Evolutionary conservation across 805 yeast genomes (phyloP).

Genomic region (Maudiozyma turicensis): DNA sequence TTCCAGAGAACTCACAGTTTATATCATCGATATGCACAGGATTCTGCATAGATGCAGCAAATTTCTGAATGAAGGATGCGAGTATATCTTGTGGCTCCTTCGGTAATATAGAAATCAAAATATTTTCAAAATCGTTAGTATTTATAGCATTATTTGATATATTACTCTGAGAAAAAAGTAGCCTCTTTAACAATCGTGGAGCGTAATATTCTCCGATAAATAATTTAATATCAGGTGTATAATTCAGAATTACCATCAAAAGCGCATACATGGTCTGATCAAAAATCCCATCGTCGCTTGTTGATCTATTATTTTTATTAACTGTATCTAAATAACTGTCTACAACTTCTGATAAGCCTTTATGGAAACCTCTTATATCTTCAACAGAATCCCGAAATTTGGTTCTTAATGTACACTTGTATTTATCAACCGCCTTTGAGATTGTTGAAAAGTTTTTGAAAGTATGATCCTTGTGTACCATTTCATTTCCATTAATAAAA

Average conservation of each 20-base stretch:
- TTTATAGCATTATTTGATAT: neutral
- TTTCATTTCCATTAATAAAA: too few species aligned
- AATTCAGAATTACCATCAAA: slow-evolving; percentile 2
- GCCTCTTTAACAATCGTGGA: slow-evolving; percentile 1
- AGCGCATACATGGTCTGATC: neutral
- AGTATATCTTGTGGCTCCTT: neutral
- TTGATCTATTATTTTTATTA: neutral
- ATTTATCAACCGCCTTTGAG: neutral
- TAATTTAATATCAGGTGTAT: slow-evolving; percentile 8
- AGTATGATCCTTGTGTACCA: too few species aligned
- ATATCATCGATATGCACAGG: neutral
- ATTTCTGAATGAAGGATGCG: neutral
- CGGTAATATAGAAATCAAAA: neutral
- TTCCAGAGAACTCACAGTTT: neutral
- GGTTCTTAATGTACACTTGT: neutral
- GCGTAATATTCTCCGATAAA: slow-evolving; percentile 6
- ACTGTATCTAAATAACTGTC: neutral
- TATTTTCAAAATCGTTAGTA: neutral
- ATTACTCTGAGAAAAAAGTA: neutral
- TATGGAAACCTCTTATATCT: neutral
- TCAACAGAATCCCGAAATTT: neutral
- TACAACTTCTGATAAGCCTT: neutral
- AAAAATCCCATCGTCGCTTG: neutral
- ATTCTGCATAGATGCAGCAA: neutral
- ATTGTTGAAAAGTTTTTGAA: too few species aligned